Percentiles rank a stretch among this genome's conserved stretches.
Conservation (phyloP, 2,329 filamentous ascomycete genomes). For the Scopulariopsis brevicaulis region DNA sequence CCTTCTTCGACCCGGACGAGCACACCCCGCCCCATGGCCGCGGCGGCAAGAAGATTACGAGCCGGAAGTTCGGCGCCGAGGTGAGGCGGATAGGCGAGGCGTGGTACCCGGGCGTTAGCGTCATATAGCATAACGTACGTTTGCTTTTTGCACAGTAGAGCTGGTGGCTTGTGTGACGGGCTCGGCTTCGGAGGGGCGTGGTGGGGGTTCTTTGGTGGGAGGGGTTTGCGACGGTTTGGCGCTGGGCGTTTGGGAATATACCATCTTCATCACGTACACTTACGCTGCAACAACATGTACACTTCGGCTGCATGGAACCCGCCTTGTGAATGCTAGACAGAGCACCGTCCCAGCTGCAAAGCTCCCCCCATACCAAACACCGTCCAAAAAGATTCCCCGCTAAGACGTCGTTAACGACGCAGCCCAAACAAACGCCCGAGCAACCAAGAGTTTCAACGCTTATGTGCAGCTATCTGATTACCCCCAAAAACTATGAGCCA, state of each 20-base stretch:
- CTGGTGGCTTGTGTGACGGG: not conserved
- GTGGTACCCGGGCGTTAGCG: constrained; percentile 67
- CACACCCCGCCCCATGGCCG: constrained; percentile 48
- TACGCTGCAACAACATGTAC: not conserved
- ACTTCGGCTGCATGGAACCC: not conserved
- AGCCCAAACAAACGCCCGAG: no score
- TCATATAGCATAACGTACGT: constrained; percentile 27
- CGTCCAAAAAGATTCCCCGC: no score
- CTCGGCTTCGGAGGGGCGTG: not conserved
- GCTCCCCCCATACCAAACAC: no score
- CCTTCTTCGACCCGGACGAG: constrained; percentile 87
- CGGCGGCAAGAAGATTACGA: constrained; percentile 63
- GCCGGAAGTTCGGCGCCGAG: constrained; percentile 68
- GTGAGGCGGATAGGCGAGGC: constrained; percentile 75
- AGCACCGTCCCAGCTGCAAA: no score
- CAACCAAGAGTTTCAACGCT: no score
- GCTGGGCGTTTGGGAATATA: not conserved
- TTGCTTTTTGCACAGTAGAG: not conserved
- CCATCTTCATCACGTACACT: not conserved
- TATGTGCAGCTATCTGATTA: no score
- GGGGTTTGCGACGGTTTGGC: not conserved
- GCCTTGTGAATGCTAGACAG: no score
- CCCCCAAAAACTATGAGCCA: no score
- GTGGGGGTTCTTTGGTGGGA: not conserved
- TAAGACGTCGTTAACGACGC: no score